Evolutionary conservation across 352 stramenopile genomes (phyloP).

Genomic region (Phytopythium boreale): DNA sequence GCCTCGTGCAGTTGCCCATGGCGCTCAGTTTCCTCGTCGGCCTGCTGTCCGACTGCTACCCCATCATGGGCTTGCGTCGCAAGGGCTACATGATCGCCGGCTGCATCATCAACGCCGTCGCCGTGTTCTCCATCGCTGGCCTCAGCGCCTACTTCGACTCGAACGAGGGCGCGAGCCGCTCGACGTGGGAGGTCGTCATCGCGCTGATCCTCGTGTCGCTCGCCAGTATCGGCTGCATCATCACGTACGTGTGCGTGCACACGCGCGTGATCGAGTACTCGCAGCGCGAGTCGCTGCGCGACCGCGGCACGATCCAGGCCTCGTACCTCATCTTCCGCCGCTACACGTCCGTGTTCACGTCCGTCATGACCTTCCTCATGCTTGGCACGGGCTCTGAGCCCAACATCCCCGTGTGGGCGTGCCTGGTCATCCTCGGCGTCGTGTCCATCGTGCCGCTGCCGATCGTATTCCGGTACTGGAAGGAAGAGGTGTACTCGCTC

Average conservation of each 20-base stretch:
- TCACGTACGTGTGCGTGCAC: slow-evolving; percentile 61
- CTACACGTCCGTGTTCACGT: slow-evolving; percentile 47
- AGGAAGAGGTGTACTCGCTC: slow-evolving; percentile 63
- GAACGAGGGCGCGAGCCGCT: slow-evolving; percentile 9
- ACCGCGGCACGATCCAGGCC: slow-evolving; percentile 51
- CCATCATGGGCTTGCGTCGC: slow-evolving; percentile 85
- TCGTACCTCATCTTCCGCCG: slow-evolving; percentile 66
- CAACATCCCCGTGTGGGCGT: slow-evolving; percentile 36
- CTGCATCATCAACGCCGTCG: slow-evolving; percentile 55
- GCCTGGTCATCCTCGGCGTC: slow-evolving; percentile 48
- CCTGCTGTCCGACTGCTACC: slow-evolving; percentile 88
- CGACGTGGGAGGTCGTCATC: slow-evolving; percentile 32
- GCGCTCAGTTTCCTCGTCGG: slow-evolving; percentile 88
- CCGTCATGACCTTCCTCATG: slow-evolving; percentile 47
- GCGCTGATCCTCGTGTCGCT: slow-evolving; percentile 38
- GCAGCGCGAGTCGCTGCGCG: slow-evolving; percentile 53
- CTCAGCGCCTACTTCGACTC: slow-evolving; percentile 48
- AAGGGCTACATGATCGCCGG: slow-evolving; percentile 92
- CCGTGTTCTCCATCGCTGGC: slow-evolving; percentile 50
- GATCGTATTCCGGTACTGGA: slow-evolving; percentile 52
- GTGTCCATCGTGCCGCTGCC: slow-evolving; percentile 51
- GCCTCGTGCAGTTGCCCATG: slow-evolving; percentile 82
- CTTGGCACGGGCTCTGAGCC: slow-evolving; percentile 30
- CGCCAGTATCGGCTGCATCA: slow-evolving; percentile 60
- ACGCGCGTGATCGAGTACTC: slow-evolving; percentile 65